phyloP scores from a whole-genome alignment of 257 asterid genomes.

The Salvia rosmarinus region DNA sequence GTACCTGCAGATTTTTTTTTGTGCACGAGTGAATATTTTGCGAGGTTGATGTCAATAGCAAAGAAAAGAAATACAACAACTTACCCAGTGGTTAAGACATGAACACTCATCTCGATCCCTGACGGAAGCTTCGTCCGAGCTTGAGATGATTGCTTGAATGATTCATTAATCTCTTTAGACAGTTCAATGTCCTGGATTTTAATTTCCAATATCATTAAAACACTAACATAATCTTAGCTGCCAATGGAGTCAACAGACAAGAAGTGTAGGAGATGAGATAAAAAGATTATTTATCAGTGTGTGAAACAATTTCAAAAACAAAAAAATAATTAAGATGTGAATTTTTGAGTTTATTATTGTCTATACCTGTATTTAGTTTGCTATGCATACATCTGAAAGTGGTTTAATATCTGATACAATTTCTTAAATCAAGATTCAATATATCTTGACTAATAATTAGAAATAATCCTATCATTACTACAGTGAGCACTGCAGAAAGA shows the following conservation, averaged over 20 bases:
- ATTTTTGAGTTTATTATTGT: too few species aligned
- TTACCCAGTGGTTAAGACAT: constrained; percentile 95
- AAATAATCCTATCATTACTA: too few species aligned
- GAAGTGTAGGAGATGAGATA: neutral
- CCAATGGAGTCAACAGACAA: neutral
- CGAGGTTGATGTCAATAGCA: neutral
- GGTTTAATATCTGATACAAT: too few species aligned
- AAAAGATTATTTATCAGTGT: neutral
- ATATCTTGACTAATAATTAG: too few species aligned
- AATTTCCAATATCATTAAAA: constrained; percentile 21
- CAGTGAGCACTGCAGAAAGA: too few species aligned
- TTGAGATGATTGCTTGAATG: constrained; percentile 98
- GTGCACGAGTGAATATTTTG: constrained; percentile 7
- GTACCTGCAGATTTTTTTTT: constrained; percentile 56
- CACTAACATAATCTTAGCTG: neutral
- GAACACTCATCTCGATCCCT: constrained; percentile 99
- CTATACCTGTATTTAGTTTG: too few species aligned
- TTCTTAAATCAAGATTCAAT: too few species aligned
- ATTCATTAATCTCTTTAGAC: constrained; percentile 95
- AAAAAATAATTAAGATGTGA: neutral
- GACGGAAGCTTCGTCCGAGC: constrained; percentile 97
- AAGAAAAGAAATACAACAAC: constrained; percentile 27
- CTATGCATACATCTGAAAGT: too few species aligned
- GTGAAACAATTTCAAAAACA: neutral
- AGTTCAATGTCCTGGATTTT: constrained; percentile 81